phyloP scores from a whole-genome alignment of 2,329 filamentous ascomycete genomes.

The Paecilomyces variotii region DNA sequence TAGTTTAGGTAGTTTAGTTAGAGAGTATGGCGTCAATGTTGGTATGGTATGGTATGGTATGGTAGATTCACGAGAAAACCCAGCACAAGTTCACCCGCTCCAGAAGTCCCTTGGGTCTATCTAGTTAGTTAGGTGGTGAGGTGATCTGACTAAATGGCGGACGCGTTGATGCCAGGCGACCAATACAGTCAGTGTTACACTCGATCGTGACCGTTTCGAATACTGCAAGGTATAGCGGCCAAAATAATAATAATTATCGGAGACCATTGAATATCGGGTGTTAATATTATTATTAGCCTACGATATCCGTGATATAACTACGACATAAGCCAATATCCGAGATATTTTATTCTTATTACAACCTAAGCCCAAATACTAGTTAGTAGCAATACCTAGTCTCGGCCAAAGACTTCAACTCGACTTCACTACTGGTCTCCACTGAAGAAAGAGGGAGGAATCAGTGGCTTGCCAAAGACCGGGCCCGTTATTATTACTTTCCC shows the following conservation, averaged over 20 bases:
- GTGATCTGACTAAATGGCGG: neutral
- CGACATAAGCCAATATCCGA: neutral
- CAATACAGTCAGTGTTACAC: neutral
- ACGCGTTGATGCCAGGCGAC: neutral
- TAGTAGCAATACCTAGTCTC: neutral
- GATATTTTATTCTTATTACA: neutral
- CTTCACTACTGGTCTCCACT: neutral
- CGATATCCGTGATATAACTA: neutral
- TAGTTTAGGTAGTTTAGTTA: too few relatives aligned
- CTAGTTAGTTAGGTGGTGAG: neutral
- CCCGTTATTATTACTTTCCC: neutral
- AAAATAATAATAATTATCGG: neutral
- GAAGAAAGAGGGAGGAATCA: neutral
- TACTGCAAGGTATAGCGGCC: neutral
- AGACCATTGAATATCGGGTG: neutral
- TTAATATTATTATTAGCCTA: neutral
- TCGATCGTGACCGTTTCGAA: neutral
- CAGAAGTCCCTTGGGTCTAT: neutral
- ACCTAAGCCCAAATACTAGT: neutral
- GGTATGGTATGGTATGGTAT: too few relatives aligned
- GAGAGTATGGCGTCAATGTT: neutral
- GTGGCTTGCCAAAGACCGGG: neutral
- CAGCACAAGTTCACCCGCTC: neutral
- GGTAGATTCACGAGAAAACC: neutral
- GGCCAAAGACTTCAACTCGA: neutral